Conservation (phyloP, 2,329 filamentous ascomycete genomes). For the Calonectria honghensis region DNA sequence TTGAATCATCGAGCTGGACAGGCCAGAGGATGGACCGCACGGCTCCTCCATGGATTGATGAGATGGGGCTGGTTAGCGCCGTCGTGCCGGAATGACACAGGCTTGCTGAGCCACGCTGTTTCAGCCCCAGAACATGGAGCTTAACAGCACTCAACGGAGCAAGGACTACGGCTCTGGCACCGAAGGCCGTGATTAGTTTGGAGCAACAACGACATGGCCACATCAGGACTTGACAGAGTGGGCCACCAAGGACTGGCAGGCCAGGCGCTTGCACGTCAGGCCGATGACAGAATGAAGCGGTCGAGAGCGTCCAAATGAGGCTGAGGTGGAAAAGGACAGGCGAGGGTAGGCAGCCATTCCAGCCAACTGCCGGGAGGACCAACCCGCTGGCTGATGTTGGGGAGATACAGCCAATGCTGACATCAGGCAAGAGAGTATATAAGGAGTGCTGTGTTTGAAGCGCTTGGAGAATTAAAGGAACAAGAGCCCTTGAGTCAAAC, state of each 20-base stretch:
- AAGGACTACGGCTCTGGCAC: slow-evolving; percentile 34
- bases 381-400: slow-evolving; percentile 1
- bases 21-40: slow-evolving; percentile 20
- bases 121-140: slow-evolving; percentile 51
- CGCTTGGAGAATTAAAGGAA: slow-evolving; percentile 24
- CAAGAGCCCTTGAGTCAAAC: slow-evolving; percentile 26
- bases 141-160: slow-evolving; percentile 29
- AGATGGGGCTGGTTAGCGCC: slow-evolving; percentile 45
- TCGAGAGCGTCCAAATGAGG: not conserved
- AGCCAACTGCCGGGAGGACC: slow-evolving; percentile 28
- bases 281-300: slow-evolving; percentile 36
- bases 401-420: not conserved
- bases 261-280: slow-evolving; percentile 46
- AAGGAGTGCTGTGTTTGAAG: slow-evolving; percentile 6
- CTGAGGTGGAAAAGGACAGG: slow-evolving; percentile 22
- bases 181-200: slow-evolving; percentile 3
- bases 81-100: slow-evolving; percentile 48
- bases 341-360: slow-evolving; percentile 32
- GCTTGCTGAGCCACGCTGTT: slow-evolving; percentile 53
- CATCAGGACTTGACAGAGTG: slow-evolving; percentile 45
- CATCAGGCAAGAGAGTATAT: slow-evolving; percentile 11
- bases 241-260: slow-evolving; percentile 43
- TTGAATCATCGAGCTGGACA: slow-evolving; percentile 24
- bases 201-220: slow-evolving; percentile 33
- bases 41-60: slow-evolving; percentile 23